Evolutionary conservation across 192 early-diverging fungal genomes (phyloP).

Genomic region (Haplosporangium gracile): DNA sequence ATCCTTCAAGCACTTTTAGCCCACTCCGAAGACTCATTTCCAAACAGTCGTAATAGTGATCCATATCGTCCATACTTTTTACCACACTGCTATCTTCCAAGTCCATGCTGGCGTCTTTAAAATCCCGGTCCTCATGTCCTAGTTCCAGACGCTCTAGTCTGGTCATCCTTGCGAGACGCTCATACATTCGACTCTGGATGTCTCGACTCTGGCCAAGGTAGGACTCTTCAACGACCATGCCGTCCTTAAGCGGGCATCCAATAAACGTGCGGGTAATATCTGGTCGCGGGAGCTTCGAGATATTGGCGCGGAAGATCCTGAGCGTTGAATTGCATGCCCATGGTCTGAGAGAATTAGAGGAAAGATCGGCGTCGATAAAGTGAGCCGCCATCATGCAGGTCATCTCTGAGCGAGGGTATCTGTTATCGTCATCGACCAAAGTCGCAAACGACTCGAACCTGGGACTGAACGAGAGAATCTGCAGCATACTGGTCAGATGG

Average conservation of each 20-base stretch:
- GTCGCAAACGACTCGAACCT: no score
- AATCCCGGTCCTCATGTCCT: neutral
- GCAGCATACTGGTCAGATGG: no score
- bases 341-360: neutral
- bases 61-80: no score
- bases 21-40: neutral
- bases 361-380: slow-evolving; percentile 5
- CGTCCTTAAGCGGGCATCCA: neutral
- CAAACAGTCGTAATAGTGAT: neutral
- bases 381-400: no score
- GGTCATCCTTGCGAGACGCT: slow-evolving; percentile 3
- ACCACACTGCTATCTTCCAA: no score
- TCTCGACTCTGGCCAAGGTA: neutral
- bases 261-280: neutral
- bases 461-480: no score
- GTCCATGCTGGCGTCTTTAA: no score
- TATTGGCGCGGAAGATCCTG: neutral
- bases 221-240: neutral
- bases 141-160: neutral
- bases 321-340: slow-evolving; percentile 9
- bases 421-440: no score
- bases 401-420: no score
- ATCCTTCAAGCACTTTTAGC: neutral
- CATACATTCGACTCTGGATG: neutral
- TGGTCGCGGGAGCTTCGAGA: neutral